phyloP scores from a whole-genome alignment of 805 yeast species.

The Cyberlindnera mycetangii region DNA sequence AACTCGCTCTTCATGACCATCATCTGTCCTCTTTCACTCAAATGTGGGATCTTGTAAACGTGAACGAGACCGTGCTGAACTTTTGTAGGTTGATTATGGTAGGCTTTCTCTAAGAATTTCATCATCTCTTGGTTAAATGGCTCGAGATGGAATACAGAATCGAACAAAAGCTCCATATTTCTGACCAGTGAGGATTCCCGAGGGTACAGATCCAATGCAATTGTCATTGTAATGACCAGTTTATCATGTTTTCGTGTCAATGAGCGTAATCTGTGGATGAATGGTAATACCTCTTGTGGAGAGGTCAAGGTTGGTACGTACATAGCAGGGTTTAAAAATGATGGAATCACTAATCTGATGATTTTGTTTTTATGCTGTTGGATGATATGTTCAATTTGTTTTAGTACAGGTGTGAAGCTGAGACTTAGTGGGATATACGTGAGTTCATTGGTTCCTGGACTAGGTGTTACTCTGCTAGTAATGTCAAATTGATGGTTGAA shows the following conservation, averaged over 20 bases:
- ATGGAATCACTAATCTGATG: constrained; percentile 69
- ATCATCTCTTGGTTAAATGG: constrained; percentile 79
- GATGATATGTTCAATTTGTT: constrained; percentile 43
- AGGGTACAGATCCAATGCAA: constrained; percentile 66
- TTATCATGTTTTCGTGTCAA: constrained; percentile 47
- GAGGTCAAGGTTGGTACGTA: constrained; percentile 52
- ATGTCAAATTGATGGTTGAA: constrained; percentile 73
- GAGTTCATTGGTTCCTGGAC: constrained; percentile 60
- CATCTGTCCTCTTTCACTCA: constrained; percentile 81
- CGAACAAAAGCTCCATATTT: constrained; percentile 57
- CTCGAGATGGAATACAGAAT: constrained; percentile 67
- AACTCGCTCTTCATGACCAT: constrained; percentile 68
- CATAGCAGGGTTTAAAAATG: constrained; percentile 74
- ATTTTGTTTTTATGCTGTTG: constrained; percentile 43
- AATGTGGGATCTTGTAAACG: constrained; percentile 64
- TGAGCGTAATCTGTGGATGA: constrained; percentile 57
- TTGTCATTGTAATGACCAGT: constrained; percentile 49
- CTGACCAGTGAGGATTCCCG: constrained; percentile 46
- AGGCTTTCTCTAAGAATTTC: constrained; percentile 62
- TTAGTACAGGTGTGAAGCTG: constrained; percentile 30
- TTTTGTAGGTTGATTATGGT: constrained; percentile 68
- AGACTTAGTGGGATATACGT: constrained; percentile 45
- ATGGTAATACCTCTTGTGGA: constrained; percentile 50
- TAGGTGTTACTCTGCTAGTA: constrained; percentile 65
- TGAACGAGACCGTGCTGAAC: constrained; percentile 86